These are phyloP conservation scores for Leucoagaricus sp. DNA, from an alignment of 1,284 basidiomycete genomes.

Conservation along the genomic window DNA sequence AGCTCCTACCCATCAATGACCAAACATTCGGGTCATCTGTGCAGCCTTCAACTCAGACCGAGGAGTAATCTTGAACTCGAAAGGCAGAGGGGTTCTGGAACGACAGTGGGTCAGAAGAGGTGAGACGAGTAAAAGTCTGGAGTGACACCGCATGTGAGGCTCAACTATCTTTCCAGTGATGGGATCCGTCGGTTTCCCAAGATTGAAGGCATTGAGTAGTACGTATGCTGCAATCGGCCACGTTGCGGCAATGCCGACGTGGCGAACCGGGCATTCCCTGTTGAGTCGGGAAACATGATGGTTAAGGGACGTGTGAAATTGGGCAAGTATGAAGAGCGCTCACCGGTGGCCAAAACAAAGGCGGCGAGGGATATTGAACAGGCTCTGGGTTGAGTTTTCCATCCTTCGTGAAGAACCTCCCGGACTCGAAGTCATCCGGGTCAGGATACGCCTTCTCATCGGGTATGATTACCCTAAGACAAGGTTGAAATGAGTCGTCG, in stretches of 20 bases:
- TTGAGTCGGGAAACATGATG: background rate
- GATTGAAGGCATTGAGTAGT: background rate
- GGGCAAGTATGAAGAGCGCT: background rate
- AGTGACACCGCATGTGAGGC: background rate
- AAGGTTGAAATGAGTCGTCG: background rate
- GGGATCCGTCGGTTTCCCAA: background rate
- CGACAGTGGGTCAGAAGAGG: background rate
- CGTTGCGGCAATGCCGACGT: background rate
- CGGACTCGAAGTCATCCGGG: slow-evolving; percentile 17
- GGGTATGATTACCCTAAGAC: slow-evolving; percentile 16
- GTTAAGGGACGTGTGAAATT: background rate
- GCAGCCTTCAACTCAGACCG: background rate
- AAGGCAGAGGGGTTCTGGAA: background rate
- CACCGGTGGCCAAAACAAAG: slow-evolving; percentile 17
- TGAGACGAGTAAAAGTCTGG: background rate
- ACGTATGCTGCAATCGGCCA: background rate
- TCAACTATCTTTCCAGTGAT: background rate
- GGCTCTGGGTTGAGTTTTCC: slow-evolving; percentile 1
- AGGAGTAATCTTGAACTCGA: background rate
- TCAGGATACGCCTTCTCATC: slow-evolving; percentile 16
- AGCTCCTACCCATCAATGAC: no score
- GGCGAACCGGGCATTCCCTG: background rate
- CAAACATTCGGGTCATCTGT: background rate
- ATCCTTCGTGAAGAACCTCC: slow-evolving; percentile 13
- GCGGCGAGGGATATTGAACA: slow-evolving; percentile 7